Conservation (phyloP, 352 stramenopile genomes). For the Pythium periplocum region DNA sequence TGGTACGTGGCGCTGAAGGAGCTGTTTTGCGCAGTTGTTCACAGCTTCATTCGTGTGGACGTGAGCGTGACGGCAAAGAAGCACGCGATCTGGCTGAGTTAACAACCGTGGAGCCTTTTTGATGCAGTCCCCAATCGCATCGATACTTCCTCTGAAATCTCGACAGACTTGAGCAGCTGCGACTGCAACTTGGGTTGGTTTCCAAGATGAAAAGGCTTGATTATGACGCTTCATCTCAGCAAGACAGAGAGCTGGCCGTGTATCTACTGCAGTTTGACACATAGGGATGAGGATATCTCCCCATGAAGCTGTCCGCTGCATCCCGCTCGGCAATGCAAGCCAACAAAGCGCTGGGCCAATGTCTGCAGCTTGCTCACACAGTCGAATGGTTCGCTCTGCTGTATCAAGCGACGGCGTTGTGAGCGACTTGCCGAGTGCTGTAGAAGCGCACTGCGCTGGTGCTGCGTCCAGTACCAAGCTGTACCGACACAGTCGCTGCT, state of each 20-base stretch:
- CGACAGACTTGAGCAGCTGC: background rate
- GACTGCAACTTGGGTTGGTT: background rate
- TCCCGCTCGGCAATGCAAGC: constrained; percentile 20
- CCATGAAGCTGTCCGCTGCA: constrained; percentile 18
- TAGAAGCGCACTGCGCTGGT: constrained; percentile 7
- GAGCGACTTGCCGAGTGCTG: constrained; percentile 7
- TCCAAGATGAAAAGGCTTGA: background rate
- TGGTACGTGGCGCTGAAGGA: constrained; percentile 8
- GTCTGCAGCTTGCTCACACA: background rate
- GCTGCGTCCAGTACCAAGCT: constrained; percentile 3
- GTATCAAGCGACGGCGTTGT: constrained; percentile 16
- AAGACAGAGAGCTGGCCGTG: constrained; percentile 12
- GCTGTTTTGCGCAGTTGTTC: constrained; percentile 17
- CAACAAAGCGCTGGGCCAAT: constrained; percentile 43
- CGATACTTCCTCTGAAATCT: background rate
- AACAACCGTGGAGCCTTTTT: constrained; percentile 1
- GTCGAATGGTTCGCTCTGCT: too few species aligned
- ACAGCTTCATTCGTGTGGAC: background rate
- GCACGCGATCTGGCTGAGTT: background rate
- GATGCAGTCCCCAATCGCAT: constrained; percentile 1
- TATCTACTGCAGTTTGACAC: constrained; percentile 28
- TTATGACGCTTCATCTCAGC: background rate
- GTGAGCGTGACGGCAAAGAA: background rate
- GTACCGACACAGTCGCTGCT: constrained; percentile 7
- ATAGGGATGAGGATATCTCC: constrained; percentile 18